Percentiles rank a stretch among this genome's conserved stretches.
Conservation (phyloP, 306 rosid genomes). For the Ziziphus jujuba region DNA sequence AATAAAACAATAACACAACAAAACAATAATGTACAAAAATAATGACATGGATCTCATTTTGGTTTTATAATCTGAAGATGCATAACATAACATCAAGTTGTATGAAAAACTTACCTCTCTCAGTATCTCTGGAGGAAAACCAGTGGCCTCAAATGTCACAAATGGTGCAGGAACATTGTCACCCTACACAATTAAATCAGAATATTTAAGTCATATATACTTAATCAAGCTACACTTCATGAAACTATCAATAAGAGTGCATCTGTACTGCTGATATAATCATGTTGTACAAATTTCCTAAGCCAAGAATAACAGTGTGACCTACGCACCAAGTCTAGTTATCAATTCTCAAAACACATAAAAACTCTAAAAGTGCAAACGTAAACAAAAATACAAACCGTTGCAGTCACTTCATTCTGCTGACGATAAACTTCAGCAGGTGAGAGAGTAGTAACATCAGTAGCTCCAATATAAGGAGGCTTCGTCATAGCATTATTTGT, state of each 20-base stretch:
- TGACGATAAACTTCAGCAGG: constrained; percentile 80
- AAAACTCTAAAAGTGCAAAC: constrained; percentile 1
- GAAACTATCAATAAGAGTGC: constrained; percentile 13
- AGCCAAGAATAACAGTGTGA: background rate
- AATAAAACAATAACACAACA: constrained; percentile 24
- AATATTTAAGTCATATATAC: constrained; percentile 25
- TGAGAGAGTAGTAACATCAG: constrained; percentile 64
- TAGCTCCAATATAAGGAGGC: constrained; percentile 59
- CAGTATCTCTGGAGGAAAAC: constrained; percentile 94
- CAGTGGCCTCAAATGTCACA: constrained; percentile 85
- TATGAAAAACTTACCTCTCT: constrained; percentile 74
- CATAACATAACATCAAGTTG: constrained; percentile 16
- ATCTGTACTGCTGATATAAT: background rate
- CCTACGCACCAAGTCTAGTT: background rate
- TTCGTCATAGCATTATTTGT: constrained; percentile 49
- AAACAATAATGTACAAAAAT: constrained; percentile 1
- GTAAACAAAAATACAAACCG: constrained; percentile 53
- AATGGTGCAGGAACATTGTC: constrained; percentile 94
- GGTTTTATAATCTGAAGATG: constrained; percentile 26
- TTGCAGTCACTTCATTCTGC: constrained; percentile 89
- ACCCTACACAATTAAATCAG: constrained; percentile 60
- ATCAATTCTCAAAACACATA: background rate
- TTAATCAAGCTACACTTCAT: background rate
- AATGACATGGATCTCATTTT: constrained; percentile 41
- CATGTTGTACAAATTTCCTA: background rate